Conservation (phyloP, 441 rosid genomes). For the Francoa sonchifolia region DNA sequence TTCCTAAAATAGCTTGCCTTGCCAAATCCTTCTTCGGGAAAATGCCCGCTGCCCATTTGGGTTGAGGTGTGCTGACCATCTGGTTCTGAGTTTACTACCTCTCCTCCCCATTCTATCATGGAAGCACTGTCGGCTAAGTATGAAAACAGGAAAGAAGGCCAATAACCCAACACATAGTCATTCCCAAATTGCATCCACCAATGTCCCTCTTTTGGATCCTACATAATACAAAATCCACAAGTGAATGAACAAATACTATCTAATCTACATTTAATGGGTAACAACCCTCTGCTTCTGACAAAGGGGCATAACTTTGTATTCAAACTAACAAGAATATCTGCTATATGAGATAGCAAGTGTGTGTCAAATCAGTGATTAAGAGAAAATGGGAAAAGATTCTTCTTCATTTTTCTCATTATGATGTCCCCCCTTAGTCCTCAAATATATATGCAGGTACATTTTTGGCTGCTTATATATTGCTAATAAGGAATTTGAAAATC, state of each 20-base stretch:
- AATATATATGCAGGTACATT: not conserved
- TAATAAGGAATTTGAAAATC: constrained; percentile 7
- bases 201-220: constrained; percentile 96
- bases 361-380: constrained; percentile 1
- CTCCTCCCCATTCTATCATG: constrained; percentile 99
- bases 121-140: constrained; percentile 85
- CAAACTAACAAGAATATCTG: too few species aligned
- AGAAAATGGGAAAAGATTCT: constrained; percentile 14
- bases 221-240: not conserved
- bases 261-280: not conserved
- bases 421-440: constrained; percentile 12
- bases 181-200: constrained; percentile 99
- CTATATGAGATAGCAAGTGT: too few species aligned
- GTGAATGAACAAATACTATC: not conserved
- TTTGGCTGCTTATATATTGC: constrained; percentile 4
- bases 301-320: too few species aligned
- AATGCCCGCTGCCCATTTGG: constrained; percentile 93
- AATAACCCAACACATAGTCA: constrained; percentile 71
- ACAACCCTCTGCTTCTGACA: not conserved
- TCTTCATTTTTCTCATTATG: too few species aligned
- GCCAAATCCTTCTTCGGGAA: constrained; percentile 92
- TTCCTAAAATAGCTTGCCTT: constrained; percentile 88
- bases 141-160: constrained; percentile 93
- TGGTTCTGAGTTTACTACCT: constrained; percentile 80
- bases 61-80: constrained; percentile 82